phyloP scores from a whole-genome alignment of 2,329 filamentous ascomycete genomes.

The Nothophoma quercina region DNA sequence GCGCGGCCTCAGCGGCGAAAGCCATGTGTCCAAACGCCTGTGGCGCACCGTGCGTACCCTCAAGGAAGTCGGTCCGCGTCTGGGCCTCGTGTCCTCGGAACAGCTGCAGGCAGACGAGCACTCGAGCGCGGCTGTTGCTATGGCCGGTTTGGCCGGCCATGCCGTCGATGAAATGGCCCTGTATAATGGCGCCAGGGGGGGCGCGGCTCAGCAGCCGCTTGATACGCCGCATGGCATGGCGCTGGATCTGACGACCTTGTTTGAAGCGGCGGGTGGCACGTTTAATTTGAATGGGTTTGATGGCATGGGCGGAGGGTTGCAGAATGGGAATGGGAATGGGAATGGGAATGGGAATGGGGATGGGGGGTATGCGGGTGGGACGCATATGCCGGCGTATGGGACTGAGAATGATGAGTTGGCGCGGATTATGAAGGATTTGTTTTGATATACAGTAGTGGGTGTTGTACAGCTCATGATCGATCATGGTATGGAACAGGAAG shows the following conservation, averaged over 20 bases:
- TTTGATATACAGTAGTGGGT: constrained; percentile 50
- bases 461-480: too few relatives aligned
- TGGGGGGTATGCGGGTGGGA: not conserved
- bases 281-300: constrained; percentile 35
- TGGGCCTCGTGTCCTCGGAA: constrained; percentile 65
- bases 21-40: constrained; percentile 74
- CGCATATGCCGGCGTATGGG: constrained; percentile 53
- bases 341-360: not conserved
- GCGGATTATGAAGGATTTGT: constrained; percentile 66
- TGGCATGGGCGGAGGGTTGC: constrained; percentile 41
- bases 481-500: too few relatives aligned
- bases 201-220: constrained; percentile 18
- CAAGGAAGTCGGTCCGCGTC: constrained; percentile 73
- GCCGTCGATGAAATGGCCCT: constrained; percentile 61
- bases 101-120: constrained; percentile 61
- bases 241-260: constrained; percentile 68
- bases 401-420: constrained; percentile 68
- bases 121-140: constrained; percentile 68
- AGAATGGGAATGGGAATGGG: constrained; percentile 46
- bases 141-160: constrained; percentile 71
- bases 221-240: constrained; percentile 67
- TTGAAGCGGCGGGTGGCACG: constrained; percentile 67
- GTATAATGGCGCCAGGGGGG: constrained; percentile 43
- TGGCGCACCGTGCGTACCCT: constrained; percentile 77
- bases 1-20: constrained; percentile 74